Evolutionary conservation across 2,329 filamentous ascomycete species (phyloP).

Genomic region (Diaporthe ilicicola): DNA sequence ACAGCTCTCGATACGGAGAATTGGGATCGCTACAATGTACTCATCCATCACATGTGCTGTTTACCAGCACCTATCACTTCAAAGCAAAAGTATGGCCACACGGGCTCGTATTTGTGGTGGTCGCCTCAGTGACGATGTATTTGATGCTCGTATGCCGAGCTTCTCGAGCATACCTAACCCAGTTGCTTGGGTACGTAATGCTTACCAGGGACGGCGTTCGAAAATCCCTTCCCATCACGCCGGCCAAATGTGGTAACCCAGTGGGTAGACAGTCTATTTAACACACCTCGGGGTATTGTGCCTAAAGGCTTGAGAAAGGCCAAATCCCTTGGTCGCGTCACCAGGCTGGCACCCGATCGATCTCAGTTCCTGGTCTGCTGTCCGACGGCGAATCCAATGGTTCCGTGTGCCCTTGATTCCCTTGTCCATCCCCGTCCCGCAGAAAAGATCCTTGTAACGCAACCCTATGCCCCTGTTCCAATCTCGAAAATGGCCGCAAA

Average conservation of each 20-base stretch:
- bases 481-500: not conserved
- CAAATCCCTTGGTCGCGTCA: not conserved
- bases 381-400: not conserved
- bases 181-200: not conserved
- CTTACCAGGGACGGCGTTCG: slow-evolving; percentile 5
- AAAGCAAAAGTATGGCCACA: not conserved
- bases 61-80: not conserved
- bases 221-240: not conserved
- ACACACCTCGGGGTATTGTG: slow-evolving; percentile 2
- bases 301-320: not conserved
- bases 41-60: too few species aligned
- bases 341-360: slow-evolving; percentile 7
- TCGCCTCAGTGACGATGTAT: not conserved
- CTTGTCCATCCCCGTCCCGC: not conserved
- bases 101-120: not conserved
- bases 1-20: too few species aligned
- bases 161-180: slow-evolving; percentile 1
- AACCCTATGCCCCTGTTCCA: slow-evolving; percentile 12
- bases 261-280: slow-evolving; percentile 24
- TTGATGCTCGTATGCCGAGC: slow-evolving; percentile 4
- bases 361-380: slow-evolving; percentile 22
- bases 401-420: slow-evolving; percentile 19
- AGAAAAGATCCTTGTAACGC: not conserved
- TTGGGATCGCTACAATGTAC: not conserved
- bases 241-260: slow-evolving; percentile 6